phyloP scores from a whole-genome alignment of 768 basidiomycete genomes.

The Macrolepiota dolichaula region DNA sequence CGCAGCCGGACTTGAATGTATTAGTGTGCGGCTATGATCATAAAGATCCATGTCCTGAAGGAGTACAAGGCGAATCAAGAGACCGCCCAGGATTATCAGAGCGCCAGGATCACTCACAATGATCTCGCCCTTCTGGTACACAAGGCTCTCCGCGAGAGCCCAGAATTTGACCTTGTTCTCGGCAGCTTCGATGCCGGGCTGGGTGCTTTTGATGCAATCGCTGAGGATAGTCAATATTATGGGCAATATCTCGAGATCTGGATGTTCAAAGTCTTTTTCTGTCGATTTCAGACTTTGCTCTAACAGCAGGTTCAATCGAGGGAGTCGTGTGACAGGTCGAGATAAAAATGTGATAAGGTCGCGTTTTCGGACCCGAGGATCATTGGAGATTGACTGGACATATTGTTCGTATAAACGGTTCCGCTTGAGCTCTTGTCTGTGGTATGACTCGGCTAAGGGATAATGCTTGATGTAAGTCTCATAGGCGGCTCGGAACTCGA shows the following conservation, averaged over 20 bases:
- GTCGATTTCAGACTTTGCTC: constrained; percentile 68
- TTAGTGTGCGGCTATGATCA: constrained; percentile 68
- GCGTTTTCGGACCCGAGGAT: constrained; percentile 68
- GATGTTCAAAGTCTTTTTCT: constrained; percentile 63
- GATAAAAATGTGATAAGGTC: constrained; percentile 82
- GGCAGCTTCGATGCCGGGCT: constrained; percentile 89
- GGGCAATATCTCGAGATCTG: constrained; percentile 75
- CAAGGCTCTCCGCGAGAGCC: constrained; percentile 72
- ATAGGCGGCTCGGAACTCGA: constrained; percentile 61
- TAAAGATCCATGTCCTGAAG: constrained; percentile 84
- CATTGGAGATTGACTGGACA: constrained; percentile 54
- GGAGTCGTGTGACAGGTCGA: constrained; percentile 85
- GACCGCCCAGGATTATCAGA: neutral
- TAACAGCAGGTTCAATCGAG: constrained; percentile 71
- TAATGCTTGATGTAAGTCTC: constrained; percentile 88
- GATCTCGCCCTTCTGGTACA: constrained; percentile 76
- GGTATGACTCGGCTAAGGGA: constrained; percentile 78
- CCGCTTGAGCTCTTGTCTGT: constrained; percentile 69
- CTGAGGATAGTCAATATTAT: constrained; percentile 65
- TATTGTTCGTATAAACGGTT: constrained; percentile 70
- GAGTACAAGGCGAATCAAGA: neutral
- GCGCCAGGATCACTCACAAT: constrained; percentile 49
- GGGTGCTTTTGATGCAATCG: constrained; percentile 77
- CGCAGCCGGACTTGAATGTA: constrained; percentile 62
- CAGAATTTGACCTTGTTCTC: constrained; percentile 89